These are phyloP conservation scores for Beauveria caledonica DNA, from an alignment of 2,329 filamentous ascomycete genomes.

Conservation along the genomic window DNA sequence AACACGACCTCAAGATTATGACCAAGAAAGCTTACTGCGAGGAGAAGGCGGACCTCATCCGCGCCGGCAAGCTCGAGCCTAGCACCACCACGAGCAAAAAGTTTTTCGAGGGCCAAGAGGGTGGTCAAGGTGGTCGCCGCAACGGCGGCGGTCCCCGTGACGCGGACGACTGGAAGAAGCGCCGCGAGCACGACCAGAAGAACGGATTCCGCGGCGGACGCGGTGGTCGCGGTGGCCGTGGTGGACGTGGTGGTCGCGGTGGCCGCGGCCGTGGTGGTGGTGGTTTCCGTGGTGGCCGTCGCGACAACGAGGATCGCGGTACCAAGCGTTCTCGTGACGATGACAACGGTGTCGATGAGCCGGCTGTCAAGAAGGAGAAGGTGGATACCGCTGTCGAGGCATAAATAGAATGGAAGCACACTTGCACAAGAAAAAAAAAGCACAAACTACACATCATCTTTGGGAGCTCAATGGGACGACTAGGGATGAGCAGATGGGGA, in stretches of 20 bases:
- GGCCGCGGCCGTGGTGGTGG: conserved; percentile 36
- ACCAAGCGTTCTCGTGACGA: conserved; percentile 49
- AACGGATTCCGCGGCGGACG: conserved; percentile 46
- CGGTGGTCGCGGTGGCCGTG: conserved; percentile 33
- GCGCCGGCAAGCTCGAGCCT: conserved; percentile 59
- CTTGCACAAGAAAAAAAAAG: not conserved
- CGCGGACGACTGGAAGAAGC: conserved; percentile 55
- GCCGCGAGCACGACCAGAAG: conserved; percentile 54
- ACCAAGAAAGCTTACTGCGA: conserved; percentile 81
- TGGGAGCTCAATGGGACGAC: not conserved
- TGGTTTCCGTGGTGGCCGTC: conserved; percentile 28
- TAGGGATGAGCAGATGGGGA: not conserved
- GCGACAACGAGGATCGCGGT: conserved; percentile 19
- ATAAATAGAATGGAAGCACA: not conserved
- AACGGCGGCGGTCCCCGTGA: conserved; percentile 35
- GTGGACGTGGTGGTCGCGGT: conserved; percentile 33
- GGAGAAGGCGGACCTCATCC: conserved; percentile 66
- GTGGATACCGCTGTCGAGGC: conserved; percentile 43
- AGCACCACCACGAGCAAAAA: conserved; percentile 33
- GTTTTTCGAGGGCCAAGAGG: conserved; percentile 43
- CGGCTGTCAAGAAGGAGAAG: conserved; percentile 59
- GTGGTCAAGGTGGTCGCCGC: conserved; percentile 23
- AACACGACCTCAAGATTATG: conserved; percentile 70
- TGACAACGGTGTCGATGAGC: conserved; percentile 34
- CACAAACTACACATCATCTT: not conserved